Conservation (phyloP, 768 basidiomycete species). For the Leccinum broughii region DNA sequence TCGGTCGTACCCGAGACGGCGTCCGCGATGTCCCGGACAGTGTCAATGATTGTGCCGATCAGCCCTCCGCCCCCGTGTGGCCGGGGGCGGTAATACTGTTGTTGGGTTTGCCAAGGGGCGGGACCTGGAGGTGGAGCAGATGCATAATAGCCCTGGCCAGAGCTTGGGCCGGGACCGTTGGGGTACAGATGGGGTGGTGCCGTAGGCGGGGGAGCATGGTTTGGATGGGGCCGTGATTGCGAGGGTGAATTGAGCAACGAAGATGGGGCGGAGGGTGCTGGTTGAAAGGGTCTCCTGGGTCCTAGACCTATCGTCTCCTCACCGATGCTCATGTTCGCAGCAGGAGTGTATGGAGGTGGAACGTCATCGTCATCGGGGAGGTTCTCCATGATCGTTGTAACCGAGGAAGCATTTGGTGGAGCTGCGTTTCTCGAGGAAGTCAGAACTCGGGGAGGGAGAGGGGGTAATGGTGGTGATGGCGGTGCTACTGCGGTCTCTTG, state of each 20-base stretch:
- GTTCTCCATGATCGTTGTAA: not conserved
- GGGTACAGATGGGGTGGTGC: slow-evolving; percentile 3
- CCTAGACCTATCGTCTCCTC: slow-evolving; percentile 66
- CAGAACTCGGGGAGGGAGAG: slow-evolving; percentile 6
- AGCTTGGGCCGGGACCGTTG: slow-evolving; percentile 1
- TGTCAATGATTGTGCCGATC: slow-evolving; percentile 27
- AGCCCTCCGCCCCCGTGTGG: slow-evolving; percentile 26
- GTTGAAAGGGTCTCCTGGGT: slow-evolving; percentile 63
- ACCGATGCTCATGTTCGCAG: slow-evolving; percentile 57
- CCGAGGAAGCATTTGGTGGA: not conserved
- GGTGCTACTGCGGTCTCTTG: not conserved
- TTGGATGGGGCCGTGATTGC: not conserved
- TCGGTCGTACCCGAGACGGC: slow-evolving; percentile 27
- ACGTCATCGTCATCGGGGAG: slow-evolving; percentile 46
- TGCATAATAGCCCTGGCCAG: slow-evolving; percentile 5
- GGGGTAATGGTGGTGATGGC: not conserved
- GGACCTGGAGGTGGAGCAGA: slow-evolving; percentile 6
- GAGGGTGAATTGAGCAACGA: not conserved
- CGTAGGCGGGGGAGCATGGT: not conserved
- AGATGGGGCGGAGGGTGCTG: slow-evolving; percentile 25
- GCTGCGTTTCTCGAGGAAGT: not conserved
- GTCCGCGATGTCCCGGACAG: slow-evolving; percentile 31
- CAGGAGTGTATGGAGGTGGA: slow-evolving; percentile 70
- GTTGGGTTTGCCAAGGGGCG: slow-evolving; percentile 24
- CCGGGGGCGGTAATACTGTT: slow-evolving; percentile 18